Base-by-base conservation (phyloP, 2,329 filamentous ascomycete species). In the Microdochium paspali region DNA sequence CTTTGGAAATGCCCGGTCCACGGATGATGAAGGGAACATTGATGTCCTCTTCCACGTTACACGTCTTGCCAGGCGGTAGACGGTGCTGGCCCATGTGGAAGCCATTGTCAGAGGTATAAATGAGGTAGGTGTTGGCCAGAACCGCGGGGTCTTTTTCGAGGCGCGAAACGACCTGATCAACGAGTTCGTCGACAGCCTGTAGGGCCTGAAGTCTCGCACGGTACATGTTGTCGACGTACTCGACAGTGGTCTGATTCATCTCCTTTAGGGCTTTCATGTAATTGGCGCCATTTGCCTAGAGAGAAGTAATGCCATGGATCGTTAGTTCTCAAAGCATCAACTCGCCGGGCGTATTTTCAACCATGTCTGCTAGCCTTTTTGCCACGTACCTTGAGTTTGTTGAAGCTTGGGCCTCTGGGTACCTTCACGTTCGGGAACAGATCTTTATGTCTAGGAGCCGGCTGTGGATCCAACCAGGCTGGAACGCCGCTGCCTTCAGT, bases 321-420 rank as follows among this genome's bases (percentile, higher is more conserved):
- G 15, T 28, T 10, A n/a, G 42, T n/a, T 25, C 24, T 32, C 18
- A n/a, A n/a, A n/a, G n/a, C n/a, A n/a, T n/a, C 53, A 1, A 47
- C 46, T 9, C 23, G 7, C 24, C 10, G 51, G 21, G 50, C n/a
- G n/a, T n/a, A n/a, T n/a, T n/a, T n/a, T n/a, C n/a, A n/a, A n/a
- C n/a, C n/a, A n/a, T n/a, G n/a, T n/a, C n/a, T n/a, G n/a, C 44
- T 48, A 28, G 46, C 7, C 28, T 10, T 10, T 24, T 12, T 10
- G 12, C 13, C 1, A 7, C 18, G 20, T 9, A 6, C n/a, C 10
- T 5, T 12, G 31, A n/a, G 31, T 35, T 18, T 35, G 6, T 89
- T 88, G 62, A 87, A 88, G 58, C 80, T 79, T 0, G 69, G 64
- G 0, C 74, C 80, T 9, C 84, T 68, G 0, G 84, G 84, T 0